These are phyloP conservation scores for Lipomyces kockii DNA, from an alignment of 805 yeast genomes.

Conservation along the genomic window DNA sequence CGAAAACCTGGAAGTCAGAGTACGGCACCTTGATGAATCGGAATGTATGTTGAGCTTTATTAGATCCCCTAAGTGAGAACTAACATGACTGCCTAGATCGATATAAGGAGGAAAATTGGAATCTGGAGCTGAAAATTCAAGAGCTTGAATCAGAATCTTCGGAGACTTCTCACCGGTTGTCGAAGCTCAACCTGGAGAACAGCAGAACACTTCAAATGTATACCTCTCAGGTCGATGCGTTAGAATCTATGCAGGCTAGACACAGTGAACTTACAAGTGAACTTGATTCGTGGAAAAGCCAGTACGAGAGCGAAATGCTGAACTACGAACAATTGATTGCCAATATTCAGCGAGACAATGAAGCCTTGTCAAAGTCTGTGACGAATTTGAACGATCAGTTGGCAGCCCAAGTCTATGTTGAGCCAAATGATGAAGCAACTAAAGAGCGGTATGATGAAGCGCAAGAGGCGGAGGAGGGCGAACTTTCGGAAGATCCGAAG, in stretches of 20 bases:
- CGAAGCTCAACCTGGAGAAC: conserved; percentile 39
- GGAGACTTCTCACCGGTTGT: conserved; percentile 38
- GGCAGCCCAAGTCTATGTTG: conserved; percentile 11
- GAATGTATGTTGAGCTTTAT: conserved; percentile 36
- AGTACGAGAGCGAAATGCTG: conserved; percentile 40
- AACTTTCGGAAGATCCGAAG: conserved; percentile 29
- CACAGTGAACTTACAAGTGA: conserved; percentile 42
- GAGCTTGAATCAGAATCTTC: conserved; percentile 39
- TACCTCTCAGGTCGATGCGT: conserved; percentile 39
- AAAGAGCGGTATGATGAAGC: conserved; percentile 9
- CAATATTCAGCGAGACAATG: conserved; percentile 40
- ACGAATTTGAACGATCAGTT: conserved; percentile 38
- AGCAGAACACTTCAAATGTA: conserved; percentile 36
- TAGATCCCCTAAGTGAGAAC: conserved; percentile 12
- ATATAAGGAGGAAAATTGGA: conserved; percentile 47
- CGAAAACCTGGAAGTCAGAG: conserved; percentile 35
- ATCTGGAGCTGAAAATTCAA: conserved; percentile 45
- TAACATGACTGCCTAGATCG: conserved; percentile 37
- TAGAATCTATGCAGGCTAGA: conserved; percentile 42
- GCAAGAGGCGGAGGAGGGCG: conserved; percentile 28
- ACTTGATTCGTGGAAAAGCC: conserved; percentile 35
- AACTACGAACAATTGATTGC: conserved; percentile 37
- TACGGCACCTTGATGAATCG: conserved; percentile 35
- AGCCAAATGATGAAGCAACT: not conserved
- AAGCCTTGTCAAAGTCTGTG: conserved; percentile 31